Percentiles rank a stretch among this genome's conserved stretches.
These are phyloP conservation scores for Cubamyces lactineus DNA, from an alignment of 768 basidiomycete species.

Conservation along the genomic window DNA sequence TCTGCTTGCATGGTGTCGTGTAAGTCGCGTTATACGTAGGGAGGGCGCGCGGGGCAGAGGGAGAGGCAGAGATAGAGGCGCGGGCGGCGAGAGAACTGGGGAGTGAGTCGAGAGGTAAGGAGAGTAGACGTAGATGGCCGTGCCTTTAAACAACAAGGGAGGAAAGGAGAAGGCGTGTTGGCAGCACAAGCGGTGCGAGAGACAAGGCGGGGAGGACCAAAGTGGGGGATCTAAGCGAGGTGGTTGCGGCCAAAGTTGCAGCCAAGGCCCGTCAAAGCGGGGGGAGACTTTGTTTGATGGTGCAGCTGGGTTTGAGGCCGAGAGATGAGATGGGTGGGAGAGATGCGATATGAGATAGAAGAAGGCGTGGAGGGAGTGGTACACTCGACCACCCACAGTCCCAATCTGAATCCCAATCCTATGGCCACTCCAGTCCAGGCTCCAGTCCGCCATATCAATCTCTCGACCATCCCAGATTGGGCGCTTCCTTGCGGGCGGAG, in stretches of 20 bases:
- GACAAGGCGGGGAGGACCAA: constrained; percentile 9
- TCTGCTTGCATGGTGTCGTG: constrained; percentile 16
- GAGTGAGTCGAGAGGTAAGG: not conserved
- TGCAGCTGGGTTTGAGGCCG: not conserved
- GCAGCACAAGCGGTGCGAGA: constrained; percentile 1
- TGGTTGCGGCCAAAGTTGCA: not conserved
- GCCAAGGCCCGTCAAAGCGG: constrained; percentile 9
- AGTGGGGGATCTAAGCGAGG: constrained; percentile 15
- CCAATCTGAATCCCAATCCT: too few species aligned
- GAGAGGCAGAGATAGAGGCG: not conserved
- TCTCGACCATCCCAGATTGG: not conserved
- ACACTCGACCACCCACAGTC: constrained; percentile 16
- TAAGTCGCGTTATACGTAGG: not conserved
- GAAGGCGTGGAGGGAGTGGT: constrained; percentile 9
- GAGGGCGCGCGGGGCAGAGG: not conserved
- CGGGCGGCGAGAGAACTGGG: not conserved
- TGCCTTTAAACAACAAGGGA: constrained; percentile 12
- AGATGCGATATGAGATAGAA: constrained; percentile 13
- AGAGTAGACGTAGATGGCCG: not conserved
- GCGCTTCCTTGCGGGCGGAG: not conserved
- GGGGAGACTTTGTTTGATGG: constrained; percentile 2
- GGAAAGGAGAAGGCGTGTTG: not conserved
- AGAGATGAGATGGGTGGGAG: not conserved
- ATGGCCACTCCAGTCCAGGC: constrained; percentile 1
- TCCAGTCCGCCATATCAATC: not conserved